Evolutionary conservation across 2,329 filamentous ascomycete genomes (phyloP), one percentile per base, ranked within the genome.

Genomic region (Rutstroemia sp.): DNA sequence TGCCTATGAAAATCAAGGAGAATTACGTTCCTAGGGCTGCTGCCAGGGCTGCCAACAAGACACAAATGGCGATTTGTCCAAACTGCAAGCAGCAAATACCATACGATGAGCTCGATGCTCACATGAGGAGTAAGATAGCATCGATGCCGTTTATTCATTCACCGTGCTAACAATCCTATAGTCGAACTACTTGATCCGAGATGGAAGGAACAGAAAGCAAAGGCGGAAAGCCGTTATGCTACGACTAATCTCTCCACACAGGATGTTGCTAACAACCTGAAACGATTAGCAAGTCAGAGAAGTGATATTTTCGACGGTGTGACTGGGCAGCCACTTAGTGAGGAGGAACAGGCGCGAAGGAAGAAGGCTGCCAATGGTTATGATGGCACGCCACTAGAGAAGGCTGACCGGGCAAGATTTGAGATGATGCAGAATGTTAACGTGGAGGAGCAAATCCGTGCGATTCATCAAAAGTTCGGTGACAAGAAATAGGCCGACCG

Each of bases 191-290:
- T 96, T 58, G 92, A 97, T 69, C 92, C 92, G 0, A 83, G 88
- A 58, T 97, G 92, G 92, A 95, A 95, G 70, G 92, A 96, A 69
- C 92, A 97, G 70, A 90, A 91, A 64, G 88, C 89, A 57, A 95
- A 95, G 70, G 84, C 89, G 16, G 90, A 96, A 47, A 84, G 88
- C 12, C 86, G 92, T 60, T 89, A 87, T 61, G 83, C 89, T 1
- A 92, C 88, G 0, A 95, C 91, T 9, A 96, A 95, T 65, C 74
- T 96, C 9, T 89, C 87, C 1, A 92, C 89, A 3, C 83, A 81
- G 36, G 92, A 97, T 64, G 90, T 95, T 47, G 92, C 91, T 51
- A 92, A 90, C 70, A 96, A 97, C 69, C 80, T 97, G 61, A 97
- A 97, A 76, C 86, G 92, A n/a, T 78, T 97, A 51, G 91, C 92